Evolutionary conservation across 495 filamentous ascomycete species (phyloP).

Genomic region (Neurospora sp.): DNA sequence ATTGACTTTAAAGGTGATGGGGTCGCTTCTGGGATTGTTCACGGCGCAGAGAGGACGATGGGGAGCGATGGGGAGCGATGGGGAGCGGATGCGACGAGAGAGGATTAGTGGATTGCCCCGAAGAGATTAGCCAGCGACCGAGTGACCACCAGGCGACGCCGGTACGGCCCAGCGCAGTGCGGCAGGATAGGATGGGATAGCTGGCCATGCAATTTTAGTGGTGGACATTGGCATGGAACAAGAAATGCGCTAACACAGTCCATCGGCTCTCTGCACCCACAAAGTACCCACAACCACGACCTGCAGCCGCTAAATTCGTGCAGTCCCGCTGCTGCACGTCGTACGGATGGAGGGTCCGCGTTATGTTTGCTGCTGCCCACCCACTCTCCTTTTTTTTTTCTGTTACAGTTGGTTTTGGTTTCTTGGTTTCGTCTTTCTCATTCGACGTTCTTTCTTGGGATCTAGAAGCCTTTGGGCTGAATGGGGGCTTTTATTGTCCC

Average conservation of each 20-base stretch:
- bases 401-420: not conserved
- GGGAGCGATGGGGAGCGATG: conserved; percentile 20
- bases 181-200: conserved; percentile 11
- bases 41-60: conserved; percentile 19
- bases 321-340: conserved; percentile 15
- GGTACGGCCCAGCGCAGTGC: conserved; percentile 1
- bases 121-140: conserved; percentile 28
- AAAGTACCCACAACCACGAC: conserved; percentile 7
- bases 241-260: conserved; percentile 11
- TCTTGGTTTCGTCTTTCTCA: not conserved
- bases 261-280: conserved; percentile 8
- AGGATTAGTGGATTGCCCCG: conserved; percentile 22
- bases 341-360: not conserved
- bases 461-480: not conserved
- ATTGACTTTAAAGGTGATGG: conserved; percentile 35
- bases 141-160: conserved; percentile 6
- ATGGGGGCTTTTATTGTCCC: not conserved
- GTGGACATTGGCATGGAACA: not conserved
- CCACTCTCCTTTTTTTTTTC: not conserved
- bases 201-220: not conserved
- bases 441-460: not conserved
- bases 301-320: conserved; percentile 11
- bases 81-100: conserved; percentile 18
- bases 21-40: conserved; percentile 29
- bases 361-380: conserved; percentile 2